Conservation (phyloP, 495 filamentous ascomycete genomes). For the Hypoxylon trugodes region DNA sequence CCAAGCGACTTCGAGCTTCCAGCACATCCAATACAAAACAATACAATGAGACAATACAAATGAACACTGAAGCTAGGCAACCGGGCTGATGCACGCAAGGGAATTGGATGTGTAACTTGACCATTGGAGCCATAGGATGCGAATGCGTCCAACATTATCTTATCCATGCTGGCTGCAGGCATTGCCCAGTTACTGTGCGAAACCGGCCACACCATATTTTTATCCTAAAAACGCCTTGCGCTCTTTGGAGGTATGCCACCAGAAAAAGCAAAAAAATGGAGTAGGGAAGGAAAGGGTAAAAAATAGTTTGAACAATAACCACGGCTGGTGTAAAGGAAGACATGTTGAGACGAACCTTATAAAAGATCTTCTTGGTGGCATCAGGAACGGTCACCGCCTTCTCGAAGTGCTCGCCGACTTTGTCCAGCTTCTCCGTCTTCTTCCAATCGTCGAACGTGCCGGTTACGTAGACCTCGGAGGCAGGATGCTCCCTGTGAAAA, state of each 20-base stretch:
- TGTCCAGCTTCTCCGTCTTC: constrained; percentile 81
- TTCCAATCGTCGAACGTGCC: constrained; percentile 96
- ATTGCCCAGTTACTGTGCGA: constrained; percentile 9
- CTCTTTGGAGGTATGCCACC: constrained; percentile 49
- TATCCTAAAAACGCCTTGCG: constrained; percentile 17
- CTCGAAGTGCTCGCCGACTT: constrained; percentile 72
- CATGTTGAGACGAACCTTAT: constrained; percentile 72
- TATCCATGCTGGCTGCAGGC: neutral
- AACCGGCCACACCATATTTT: constrained; percentile 1
- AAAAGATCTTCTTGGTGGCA: constrained; percentile 72
- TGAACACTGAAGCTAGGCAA: constrained; percentile 2
- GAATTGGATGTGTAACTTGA: constrained; percentile 18
- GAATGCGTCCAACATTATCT: constrained; percentile 6
- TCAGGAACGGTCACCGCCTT: constrained; percentile 78
- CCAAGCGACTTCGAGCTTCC: constrained; percentile 16
- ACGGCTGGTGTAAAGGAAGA: constrained; percentile 9
- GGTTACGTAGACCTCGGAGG: constrained; percentile 90
- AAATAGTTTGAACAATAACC: constrained; percentile 18
- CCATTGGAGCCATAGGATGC: neutral
- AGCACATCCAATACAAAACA: constrained; percentile 7
- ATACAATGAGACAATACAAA: constrained; percentile 19
- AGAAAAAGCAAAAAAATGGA: constrained; percentile 9
- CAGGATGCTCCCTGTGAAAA: constrained; percentile 70
- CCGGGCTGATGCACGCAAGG: neutral
- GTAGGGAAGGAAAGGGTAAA: neutral